Conservation (phyloP, 2,329 filamentous ascomycete species). For the Xylariaceae sp. region DNA sequence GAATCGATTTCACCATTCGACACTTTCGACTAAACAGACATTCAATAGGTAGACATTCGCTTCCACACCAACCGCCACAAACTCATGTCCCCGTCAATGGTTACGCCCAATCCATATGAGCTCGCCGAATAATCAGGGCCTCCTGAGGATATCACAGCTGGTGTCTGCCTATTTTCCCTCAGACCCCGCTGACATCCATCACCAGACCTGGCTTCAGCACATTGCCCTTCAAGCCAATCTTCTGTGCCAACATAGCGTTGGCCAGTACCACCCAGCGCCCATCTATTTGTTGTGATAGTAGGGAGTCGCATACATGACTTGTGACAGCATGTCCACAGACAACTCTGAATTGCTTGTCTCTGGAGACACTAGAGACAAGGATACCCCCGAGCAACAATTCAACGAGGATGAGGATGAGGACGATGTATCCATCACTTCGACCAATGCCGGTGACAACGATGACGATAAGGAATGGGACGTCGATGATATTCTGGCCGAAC, state of each 20-base stretch:
- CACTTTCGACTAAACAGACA: background rate
- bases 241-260: background rate
- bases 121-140: background rate
- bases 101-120: background rate
- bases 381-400: background rate
- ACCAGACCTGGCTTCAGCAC: background rate
- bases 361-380: background rate
- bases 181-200: background rate
- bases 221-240: background rate
- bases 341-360: background rate
- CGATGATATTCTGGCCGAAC: constrained; percentile 48
- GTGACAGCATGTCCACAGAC: constrained; percentile 6
- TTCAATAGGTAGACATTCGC: background rate
- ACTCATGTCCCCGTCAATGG: background rate
- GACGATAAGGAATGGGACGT: constrained; percentile 44
- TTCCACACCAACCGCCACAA: background rate
- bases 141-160: background rate
- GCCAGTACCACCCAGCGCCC: background rate
- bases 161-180: background rate
- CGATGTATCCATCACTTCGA: constrained; percentile 53
- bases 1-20: too few species aligned
- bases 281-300: background rate
- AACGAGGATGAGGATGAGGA: constrained; percentile 37
- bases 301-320: background rate
- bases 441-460: constrained; percentile 34